phyloP scores from a whole-genome alignment of 164 flowering plant genomes.

The Liriodendron chinense region DNA sequence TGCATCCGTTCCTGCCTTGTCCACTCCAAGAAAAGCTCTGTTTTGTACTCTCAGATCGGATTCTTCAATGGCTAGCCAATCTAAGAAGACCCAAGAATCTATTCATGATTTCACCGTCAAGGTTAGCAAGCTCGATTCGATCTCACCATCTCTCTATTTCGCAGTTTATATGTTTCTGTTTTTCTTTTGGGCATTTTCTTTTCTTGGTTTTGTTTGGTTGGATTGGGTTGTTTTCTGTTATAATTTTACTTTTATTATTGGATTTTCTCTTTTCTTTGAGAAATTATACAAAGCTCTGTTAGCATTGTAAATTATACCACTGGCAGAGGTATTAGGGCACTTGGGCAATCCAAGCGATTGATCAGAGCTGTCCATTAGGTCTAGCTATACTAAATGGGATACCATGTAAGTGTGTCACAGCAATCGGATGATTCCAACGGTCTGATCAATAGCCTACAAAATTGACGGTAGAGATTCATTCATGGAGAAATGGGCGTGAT shows the following conservation, averaged over 20 bases:
- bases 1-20: not conserved
- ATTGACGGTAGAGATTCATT: too few relatives aligned
- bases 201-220: not conserved
- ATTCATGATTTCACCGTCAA: constrained; percentile 61
- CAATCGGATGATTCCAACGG: too few relatives aligned
- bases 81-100: constrained; percentile 22
- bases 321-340: not conserved
- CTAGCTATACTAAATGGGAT: not conserved
- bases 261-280: not conserved
- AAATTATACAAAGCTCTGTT: too few relatives aligned
- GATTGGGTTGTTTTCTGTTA: not conserved
- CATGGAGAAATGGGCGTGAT: too few relatives aligned
- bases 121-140: constrained; percentile 25
- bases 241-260: too few relatives aligned
- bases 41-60: constrained; percentile 8
- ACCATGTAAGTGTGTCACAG: too few relatives aligned
- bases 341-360: not conserved
- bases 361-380: not conserved
- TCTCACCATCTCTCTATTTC: not conserved
- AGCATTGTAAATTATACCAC: too few relatives aligned
- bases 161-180: not conserved
- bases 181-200: too few relatives aligned
- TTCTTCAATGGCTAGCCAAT: constrained; percentile 43
- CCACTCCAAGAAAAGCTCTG: constrained; percentile 6
- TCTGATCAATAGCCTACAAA: too few relatives aligned